phyloP scores from a whole-genome alignment of 441 rosid genomes.

The Gossypium aridum region DNA sequence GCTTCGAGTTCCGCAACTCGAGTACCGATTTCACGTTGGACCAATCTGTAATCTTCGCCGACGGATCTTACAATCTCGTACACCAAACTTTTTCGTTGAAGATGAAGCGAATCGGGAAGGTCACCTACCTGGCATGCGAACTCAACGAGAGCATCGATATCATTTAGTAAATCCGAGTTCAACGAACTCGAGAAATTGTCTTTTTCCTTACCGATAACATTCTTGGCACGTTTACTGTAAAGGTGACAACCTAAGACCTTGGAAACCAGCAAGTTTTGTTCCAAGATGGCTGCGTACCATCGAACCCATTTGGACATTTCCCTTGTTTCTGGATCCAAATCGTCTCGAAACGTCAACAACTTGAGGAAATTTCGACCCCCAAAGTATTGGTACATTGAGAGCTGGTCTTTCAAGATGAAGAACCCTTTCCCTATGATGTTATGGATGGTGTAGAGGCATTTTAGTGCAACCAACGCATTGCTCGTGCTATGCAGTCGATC shows the following conservation, averaged over 20 bases:
- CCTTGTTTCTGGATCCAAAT: slow-evolving; percentile 26
- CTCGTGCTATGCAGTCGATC: slow-evolving; percentile 39
- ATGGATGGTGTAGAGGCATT: slow-evolving; percentile 54
- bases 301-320: slow-evolving; percentile 56
- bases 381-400: slow-evolving; percentile 29
- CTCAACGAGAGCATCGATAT: slow-evolving; percentile 34
- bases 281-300: slow-evolving; percentile 56
- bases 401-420: slow-evolving; percentile 31
- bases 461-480: slow-evolving; percentile 46
- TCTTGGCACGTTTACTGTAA: slow-evolving; percentile 5
- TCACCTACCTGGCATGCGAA: slow-evolving; percentile 35
- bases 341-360: slow-evolving; percentile 36
- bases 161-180: slow-evolving; percentile 29
- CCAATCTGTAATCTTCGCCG: slow-evolving; percentile 44
- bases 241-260: slow-evolving; percentile 30
- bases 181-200: neutral
- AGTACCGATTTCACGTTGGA: slow-evolving; percentile 31
- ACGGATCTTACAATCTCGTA: slow-evolving; percentile 55
- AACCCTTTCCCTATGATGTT: slow-evolving; percentile 29
- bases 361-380: slow-evolving; percentile 43
- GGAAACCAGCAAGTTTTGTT: slow-evolving; percentile 32
- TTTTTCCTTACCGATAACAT: neutral
- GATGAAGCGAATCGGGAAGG: slow-evolving; percentile 40
- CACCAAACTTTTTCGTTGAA: slow-evolving; percentile 43
- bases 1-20: slow-evolving; percentile 38